These are phyloP conservation scores for Parasarocladium wereldwijsianum DNA, from an alignment of 2,329 filamentous ascomycete genomes.

Conservation along the genomic window DNA sequence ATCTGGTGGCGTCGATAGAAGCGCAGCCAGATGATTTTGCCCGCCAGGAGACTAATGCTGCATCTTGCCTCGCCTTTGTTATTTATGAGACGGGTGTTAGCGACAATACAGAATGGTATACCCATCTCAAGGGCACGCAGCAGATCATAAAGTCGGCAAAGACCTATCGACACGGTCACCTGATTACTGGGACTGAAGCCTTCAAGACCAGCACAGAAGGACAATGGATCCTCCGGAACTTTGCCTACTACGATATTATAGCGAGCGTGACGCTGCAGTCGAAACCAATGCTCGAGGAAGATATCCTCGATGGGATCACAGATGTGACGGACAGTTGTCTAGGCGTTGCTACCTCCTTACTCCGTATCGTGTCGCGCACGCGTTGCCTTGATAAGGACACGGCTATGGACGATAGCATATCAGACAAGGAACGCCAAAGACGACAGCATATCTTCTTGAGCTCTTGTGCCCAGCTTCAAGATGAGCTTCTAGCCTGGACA, in stretches of 20 bases:
- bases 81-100: not conserved
- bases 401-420: slow-evolving; percentile 1
- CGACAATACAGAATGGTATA: not conserved
- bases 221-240: slow-evolving; percentile 1
- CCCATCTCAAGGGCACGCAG: slow-evolving; percentile 1
- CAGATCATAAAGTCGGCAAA: slow-evolving; percentile 1
- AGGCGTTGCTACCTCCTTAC: not conserved
- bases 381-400: slow-evolving; percentile 1
- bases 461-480: slow-evolving; percentile 1
- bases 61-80: slow-evolving; percentile 1
- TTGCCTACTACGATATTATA: slow-evolving; percentile 1
- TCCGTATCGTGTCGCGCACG: not conserved
- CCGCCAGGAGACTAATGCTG: not conserved
- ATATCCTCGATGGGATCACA: not conserved
- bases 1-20: not conserved
- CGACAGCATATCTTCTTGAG: not conserved
- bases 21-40: not conserved
- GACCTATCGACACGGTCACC: not conserved
- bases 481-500: not conserved
- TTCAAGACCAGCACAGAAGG: slow-evolving; percentile 2
- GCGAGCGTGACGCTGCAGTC: not conserved
- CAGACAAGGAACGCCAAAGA: slow-evolving; percentile 1
- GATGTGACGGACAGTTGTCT: slow-evolving; percentile 1
- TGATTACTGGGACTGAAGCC: not conserved
- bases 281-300: not conserved